Conservation (phyloP, 2,329 filamentous ascomycete genomes). For the Huntiella omanensis region DNA sequence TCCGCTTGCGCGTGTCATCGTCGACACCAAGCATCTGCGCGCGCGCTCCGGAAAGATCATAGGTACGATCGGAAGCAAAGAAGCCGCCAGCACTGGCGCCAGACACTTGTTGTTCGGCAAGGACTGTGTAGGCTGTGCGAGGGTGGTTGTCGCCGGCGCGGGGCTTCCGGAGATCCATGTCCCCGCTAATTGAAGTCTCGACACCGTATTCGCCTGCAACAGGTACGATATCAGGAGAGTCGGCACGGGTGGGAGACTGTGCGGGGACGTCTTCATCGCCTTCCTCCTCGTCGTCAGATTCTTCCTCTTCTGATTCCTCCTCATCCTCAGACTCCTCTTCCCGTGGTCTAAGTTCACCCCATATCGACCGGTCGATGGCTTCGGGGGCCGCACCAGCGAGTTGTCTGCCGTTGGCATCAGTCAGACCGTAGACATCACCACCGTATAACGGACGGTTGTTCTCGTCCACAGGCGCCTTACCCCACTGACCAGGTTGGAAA, state of each 20-base stretch:
- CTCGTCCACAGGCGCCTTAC: slow-evolving; percentile 88
- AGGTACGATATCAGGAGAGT: slow-evolving; percentile 37
- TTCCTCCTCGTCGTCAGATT: slow-evolving; percentile 42
- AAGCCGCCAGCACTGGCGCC: slow-evolving; percentile 45
- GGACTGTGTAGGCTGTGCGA: slow-evolving; percentile 69
- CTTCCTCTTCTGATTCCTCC: slow-evolving; percentile 53
- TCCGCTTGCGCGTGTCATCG: slow-evolving; percentile 61
- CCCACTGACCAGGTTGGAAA: slow-evolving; percentile 87
- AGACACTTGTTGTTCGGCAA: slow-evolving; percentile 42
- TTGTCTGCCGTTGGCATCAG: slow-evolving; percentile 22
- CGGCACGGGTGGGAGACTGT: slow-evolving; percentile 50
- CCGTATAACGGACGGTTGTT: slow-evolving; percentile 81
- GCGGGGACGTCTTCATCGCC: slow-evolving; percentile 29
- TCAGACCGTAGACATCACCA: slow-evolving; percentile 81
- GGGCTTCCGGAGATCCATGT: slow-evolving; percentile 76
- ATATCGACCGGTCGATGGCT: slow-evolving; percentile 68
- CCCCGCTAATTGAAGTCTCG: slow-evolving; percentile 60
- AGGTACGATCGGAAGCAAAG: slow-evolving; percentile 86
- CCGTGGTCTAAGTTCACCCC: slow-evolving; percentile 76
- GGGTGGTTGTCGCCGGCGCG: slow-evolving; percentile 66
- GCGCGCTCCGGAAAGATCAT: slow-evolving; percentile 48
- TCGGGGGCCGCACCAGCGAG: slow-evolving; percentile 39
- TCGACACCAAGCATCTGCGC: slow-evolving; percentile 57
- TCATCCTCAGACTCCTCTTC: slow-evolving; percentile 59
- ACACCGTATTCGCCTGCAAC: slow-evolving; percentile 52